A percentile compares a stretch with the other conserved stretches of the same genome.
Evolutionary conservation across 2,329 filamentous ascomycete species (phyloP).

Genomic region (Chaetomiaceae sp.): DNA sequence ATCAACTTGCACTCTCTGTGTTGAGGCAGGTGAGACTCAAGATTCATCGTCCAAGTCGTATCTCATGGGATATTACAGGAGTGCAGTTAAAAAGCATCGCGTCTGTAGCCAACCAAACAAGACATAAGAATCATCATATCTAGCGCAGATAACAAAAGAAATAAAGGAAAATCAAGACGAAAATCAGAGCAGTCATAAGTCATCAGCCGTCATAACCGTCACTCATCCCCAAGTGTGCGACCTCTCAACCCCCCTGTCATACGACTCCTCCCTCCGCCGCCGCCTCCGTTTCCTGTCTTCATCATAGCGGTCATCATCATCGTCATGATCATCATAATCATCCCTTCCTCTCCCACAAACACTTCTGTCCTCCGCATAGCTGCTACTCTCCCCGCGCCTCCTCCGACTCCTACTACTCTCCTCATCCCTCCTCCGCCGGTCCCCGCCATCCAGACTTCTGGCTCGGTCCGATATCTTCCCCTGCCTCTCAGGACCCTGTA

Average conservation of each 20-base stretch:
- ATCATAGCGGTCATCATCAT: constrained; percentile 18
- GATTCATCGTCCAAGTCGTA: constrained; percentile 1
- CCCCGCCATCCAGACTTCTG: no score
- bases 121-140: constrained; percentile 5
- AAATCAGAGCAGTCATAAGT: constrained; percentile 16
- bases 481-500: constrained; percentile 12
- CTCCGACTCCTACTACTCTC: constrained; percentile 11
- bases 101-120: background rate
- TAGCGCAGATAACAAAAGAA: constrained; percentile 5
- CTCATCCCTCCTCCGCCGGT: background rate
- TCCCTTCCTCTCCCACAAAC: constrained; percentile 2
- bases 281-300: constrained; percentile 21
- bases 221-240: constrained; percentile 6
- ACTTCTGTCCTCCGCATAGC: constrained; percentile 1
- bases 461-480: constrained; percentile 1
- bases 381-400: constrained; percentile 7
- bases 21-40: background rate
- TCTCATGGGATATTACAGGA: background rate
- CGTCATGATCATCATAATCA: constrained; percentile 6
- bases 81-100: background rate
- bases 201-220: constrained; percentile 16
- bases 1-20: background rate
- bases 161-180: constrained; percentile 4
- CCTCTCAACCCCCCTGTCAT: constrained; percentile 7
- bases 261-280: constrained; percentile 15